These are phyloP conservation scores for Tubosaeta brunneosetosa DNA, from an alignment of 768 basidiomycete species.

Conservation along the genomic window DNA sequence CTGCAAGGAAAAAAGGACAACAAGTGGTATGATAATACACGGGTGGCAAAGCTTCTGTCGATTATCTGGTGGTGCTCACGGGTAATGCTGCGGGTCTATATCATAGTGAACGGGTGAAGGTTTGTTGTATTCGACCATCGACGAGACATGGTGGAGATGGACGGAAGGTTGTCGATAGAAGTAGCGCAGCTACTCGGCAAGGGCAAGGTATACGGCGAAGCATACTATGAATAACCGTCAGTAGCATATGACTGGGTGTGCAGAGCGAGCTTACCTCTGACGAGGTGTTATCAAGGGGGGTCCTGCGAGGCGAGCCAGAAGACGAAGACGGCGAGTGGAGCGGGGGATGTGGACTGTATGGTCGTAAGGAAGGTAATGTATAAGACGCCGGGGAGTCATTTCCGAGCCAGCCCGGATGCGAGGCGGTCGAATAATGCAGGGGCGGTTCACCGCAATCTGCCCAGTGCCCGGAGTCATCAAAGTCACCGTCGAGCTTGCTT, in stretches of 20 bases:
- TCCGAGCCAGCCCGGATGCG: slow-evolving; percentile 28
- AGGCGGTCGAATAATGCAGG: slow-evolving; percentile 16
- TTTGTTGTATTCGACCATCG: slow-evolving; percentile 35
- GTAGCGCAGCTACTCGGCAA: slow-evolving; percentile 25
- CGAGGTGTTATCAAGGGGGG: slow-evolving; percentile 19
- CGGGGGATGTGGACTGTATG: slow-evolving; percentile 23
- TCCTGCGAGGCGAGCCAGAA: slow-evolving; percentile 23
- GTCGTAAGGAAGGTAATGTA: slow-evolving; percentile 26
- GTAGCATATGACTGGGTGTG: not conserved
- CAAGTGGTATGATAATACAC: slow-evolving; percentile 13
- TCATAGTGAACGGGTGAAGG: slow-evolving; percentile 29
- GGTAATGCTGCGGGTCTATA: slow-evolving; percentile 24
- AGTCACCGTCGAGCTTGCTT: slow-evolving; percentile 10
- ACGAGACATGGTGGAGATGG: slow-evolving; percentile 34
- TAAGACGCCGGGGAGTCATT: slow-evolving; percentile 26
- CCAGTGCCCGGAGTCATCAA: slow-evolving; percentile 22
- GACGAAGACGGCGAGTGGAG: slow-evolving; percentile 28
- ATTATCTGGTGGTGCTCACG: slow-evolving; percentile 1
- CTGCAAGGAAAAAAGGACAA: slow-evolving; percentile 6
- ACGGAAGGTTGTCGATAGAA: slow-evolving; percentile 30
- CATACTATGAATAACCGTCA: slow-evolving; percentile 18
- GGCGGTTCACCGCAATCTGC: slow-evolving; percentile 17
- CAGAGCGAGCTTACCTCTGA: slow-evolving; percentile 23
- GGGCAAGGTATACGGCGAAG: slow-evolving; percentile 22
- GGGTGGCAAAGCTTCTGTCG: slow-evolving; percentile 7